Evolutionary conservation across 257 asterid genomes (phyloP).

Genomic region (Ilex aquifolium): DNA sequence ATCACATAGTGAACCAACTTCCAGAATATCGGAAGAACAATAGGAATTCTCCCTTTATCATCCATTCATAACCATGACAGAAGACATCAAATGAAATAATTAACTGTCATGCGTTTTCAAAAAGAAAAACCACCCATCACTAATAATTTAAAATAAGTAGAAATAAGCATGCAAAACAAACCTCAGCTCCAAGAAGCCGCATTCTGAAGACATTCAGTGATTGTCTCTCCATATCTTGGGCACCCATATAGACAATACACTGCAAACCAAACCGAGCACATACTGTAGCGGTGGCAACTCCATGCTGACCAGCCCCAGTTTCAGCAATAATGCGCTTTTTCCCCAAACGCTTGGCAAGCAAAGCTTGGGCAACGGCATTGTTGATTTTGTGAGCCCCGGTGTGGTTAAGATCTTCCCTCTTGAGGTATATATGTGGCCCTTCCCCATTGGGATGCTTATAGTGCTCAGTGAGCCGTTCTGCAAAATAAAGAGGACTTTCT

Average conservation of each 20-base stretch:
- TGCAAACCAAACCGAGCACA: conserved; percentile 65
- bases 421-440: conserved; percentile 67
- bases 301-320: conserved; percentile 87
- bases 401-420: conserved; percentile 74
- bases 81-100: no score
- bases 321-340: conserved; percentile 42
- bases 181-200: conserved; percentile 74
- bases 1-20: no score
- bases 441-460: conserved; percentile 42
- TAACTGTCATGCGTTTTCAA: background rate
- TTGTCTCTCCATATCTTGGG: conserved; percentile 50
- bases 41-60: no score
- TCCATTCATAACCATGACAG: no score
- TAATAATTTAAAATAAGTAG: background rate
- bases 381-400: conserved; percentile 82
- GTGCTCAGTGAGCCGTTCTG: conserved; percentile 55
- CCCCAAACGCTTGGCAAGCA: conserved; percentile 76
- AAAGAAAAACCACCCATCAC: background rate
- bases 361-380: conserved; percentile 82
- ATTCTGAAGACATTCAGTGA: conserved; percentile 48
- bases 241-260: conserved; percentile 57
- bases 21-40: no score
- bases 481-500: conserved; percentile 71
- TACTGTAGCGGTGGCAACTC: conserved; percentile 71
- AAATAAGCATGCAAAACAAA: conserved; percentile 1